phyloP scores from a whole-genome alignment of 2,329 filamentous ascomycete species.

The Metarhizium anisopliae region DNA sequence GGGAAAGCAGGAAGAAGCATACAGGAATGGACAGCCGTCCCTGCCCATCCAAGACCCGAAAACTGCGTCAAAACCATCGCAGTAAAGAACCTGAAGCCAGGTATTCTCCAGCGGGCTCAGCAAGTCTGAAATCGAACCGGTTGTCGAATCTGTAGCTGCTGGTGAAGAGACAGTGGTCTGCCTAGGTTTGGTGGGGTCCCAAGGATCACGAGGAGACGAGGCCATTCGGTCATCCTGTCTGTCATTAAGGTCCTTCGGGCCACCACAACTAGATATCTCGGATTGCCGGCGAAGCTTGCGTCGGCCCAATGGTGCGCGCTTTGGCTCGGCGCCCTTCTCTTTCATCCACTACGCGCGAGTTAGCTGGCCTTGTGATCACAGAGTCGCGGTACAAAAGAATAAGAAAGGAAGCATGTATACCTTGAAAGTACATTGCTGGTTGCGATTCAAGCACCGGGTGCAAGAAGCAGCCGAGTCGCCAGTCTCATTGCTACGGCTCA shows the following conservation, averaged over 20 bases:
- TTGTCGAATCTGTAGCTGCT: conserved; percentile 3
- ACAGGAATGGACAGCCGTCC: conserved; percentile 33
- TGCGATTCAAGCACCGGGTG: conserved; percentile 41
- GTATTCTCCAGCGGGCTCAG: conserved; percentile 7
- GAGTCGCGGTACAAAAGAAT: not conserved
- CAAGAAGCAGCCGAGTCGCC: conserved; percentile 59
- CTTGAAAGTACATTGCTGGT: conserved; percentile 20
- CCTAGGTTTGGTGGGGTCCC: not conserved
- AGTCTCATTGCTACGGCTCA: conserved; percentile 30
- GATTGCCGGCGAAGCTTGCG: conserved; percentile 1
- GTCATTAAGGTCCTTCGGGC: not conserved
- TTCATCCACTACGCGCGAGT: conserved; percentile 3
- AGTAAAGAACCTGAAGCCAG: conserved; percentile 23
- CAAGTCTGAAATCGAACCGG: not conserved
- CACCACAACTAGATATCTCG: not conserved
- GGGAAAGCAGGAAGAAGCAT: conserved; percentile 7
- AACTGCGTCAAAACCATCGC: conserved; percentile 26
- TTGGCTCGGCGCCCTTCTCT: not conserved
- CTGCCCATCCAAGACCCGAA: conserved; percentile 34
- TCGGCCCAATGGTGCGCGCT: not conserved
- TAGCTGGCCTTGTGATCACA: not conserved
- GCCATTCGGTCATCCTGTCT: not conserved
- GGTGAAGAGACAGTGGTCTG: conserved; percentile 1
- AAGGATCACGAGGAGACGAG: not conserved
- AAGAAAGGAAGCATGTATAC: conserved; percentile 5